phyloP scores from a whole-genome alignment of 805 yeast species.

The Candida michaelii region DNA sequence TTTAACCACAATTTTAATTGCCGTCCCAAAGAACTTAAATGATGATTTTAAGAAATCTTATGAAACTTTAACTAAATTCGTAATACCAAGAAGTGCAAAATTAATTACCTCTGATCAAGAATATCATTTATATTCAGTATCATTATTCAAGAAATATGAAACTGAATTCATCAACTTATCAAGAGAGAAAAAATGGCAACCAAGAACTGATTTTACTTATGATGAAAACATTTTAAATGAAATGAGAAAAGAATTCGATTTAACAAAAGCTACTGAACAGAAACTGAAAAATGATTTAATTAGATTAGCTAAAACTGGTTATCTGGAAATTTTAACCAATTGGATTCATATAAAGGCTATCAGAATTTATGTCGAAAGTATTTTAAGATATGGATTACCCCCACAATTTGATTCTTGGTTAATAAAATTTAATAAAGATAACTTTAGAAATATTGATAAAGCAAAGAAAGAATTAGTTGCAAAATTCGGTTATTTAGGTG shows the following conservation, averaged over 20 bases:
- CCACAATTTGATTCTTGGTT: slow-evolving; percentile 72
- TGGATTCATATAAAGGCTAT: slow-evolving; percentile 91
- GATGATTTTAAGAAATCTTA: slow-evolving; percentile 65
- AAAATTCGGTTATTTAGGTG: slow-evolving; percentile 87
- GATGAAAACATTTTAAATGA: slow-evolving; percentile 73
- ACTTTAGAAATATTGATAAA: slow-evolving; percentile 42
- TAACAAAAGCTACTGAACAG: slow-evolving; percentile 72
- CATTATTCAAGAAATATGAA: slow-evolving; percentile 79
- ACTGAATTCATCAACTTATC: slow-evolving; percentile 66
- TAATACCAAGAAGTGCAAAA: slow-evolving; percentile 88
- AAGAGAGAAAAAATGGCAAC: slow-evolving; percentile 86
- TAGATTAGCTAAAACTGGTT: slow-evolving; percentile 86
- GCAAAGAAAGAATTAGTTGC: slow-evolving; percentile 69
- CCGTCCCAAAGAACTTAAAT: slow-evolving; percentile 71
- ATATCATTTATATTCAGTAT: slow-evolving; percentile 69
- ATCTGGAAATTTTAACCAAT: slow-evolving; percentile 75
- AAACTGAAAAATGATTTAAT: slow-evolving; percentile 73
- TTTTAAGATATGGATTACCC: slow-evolving; percentile 94
- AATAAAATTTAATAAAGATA: slow-evolving; percentile 42
- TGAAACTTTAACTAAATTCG: slow-evolving; percentile 76
- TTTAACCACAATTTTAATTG: slow-evolving; percentile 80
- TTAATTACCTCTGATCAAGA: slow-evolving; percentile 72
- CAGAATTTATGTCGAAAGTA: slow-evolving; percentile 88
- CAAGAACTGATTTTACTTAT: slow-evolving; percentile 82
- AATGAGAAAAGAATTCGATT: slow-evolving; percentile 75